Conservation (phyloP, 352 stramenopile genomes). For the Phytophthora constricta region DNA sequence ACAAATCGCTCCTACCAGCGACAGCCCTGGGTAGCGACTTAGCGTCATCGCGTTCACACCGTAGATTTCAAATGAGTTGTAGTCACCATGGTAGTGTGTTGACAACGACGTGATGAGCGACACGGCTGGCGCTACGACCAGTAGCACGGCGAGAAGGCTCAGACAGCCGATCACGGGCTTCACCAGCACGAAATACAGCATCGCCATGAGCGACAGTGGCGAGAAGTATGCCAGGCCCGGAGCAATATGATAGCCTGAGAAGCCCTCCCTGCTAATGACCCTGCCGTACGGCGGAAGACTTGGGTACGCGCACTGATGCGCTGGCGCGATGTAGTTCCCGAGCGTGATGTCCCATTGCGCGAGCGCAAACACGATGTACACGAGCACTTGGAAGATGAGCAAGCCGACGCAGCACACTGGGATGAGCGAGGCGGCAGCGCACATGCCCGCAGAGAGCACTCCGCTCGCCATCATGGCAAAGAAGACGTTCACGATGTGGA, state of each 20-base stretch:
- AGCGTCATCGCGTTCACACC: conserved; percentile 27
- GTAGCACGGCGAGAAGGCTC: conserved; percentile 37
- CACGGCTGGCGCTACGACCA: conserved; percentile 40
- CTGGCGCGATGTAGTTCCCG: conserved; percentile 41
- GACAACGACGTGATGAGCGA: conserved; percentile 37
- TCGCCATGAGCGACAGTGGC: conserved; percentile 65
- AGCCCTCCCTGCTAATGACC: conserved; percentile 12
- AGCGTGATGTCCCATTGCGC: conserved; percentile 68
- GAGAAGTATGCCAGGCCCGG: conserved; percentile 61
- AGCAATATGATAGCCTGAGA: conserved; percentile 49
- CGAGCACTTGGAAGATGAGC: conserved; percentile 64
- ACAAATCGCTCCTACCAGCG: conserved; percentile 31
- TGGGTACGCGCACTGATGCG: conserved; percentile 46
- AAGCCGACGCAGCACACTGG: conserved; percentile 74
- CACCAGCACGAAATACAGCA: conserved; percentile 71
- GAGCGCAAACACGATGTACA: conserved; percentile 58
- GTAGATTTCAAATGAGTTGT: conserved; percentile 32
- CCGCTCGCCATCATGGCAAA: conserved; percentile 57
- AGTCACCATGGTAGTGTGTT: conserved; percentile 11
- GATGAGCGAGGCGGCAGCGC: conserved; percentile 51
- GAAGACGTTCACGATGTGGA: conserved; percentile 63
- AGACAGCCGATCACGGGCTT: conserved; percentile 60
- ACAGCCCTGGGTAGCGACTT: conserved; percentile 27
- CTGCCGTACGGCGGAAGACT: conserved; percentile 32
- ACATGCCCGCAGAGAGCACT: conserved; percentile 51